Conservation (phyloP, 2,329 filamentous ascomycete genomes). For the Pseudohalonectria lignicola region DNA sequence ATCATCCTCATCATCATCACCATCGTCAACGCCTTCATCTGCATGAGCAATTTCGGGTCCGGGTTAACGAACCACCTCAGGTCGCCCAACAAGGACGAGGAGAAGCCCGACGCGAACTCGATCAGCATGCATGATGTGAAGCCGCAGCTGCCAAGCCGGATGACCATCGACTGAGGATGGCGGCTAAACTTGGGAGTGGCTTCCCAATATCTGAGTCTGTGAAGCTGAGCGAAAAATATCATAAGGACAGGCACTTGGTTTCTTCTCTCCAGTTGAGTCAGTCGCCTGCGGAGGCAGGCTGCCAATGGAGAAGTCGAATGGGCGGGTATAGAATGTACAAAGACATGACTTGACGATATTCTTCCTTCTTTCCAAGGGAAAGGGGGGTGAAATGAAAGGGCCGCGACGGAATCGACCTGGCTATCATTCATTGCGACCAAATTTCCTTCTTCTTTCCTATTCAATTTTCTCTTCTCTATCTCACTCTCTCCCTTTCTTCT, state of each 20-base stretch:
- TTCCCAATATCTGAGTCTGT: too few relatives aligned
- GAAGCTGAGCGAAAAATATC: too few relatives aligned
- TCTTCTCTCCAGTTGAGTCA: neutral
- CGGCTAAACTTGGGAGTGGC: neutral
- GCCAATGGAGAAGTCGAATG: neutral
- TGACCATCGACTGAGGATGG: constrained; percentile 46
- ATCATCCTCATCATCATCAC: constrained; percentile 81
- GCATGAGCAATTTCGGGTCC: constrained; percentile 81
- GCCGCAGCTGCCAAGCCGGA: constrained; percentile 39
- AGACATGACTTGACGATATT: constrained; percentile 8
- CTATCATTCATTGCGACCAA: neutral
- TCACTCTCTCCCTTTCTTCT: too few relatives aligned
- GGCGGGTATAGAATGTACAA: constrained; percentile 4
- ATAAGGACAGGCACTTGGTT: neutral
- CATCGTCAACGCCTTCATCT: constrained; percentile 76
- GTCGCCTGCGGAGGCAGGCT: too few relatives aligned
- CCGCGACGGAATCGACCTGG: too few relatives aligned
- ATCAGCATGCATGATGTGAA: constrained; percentile 48
- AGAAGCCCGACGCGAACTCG: constrained; percentile 43
- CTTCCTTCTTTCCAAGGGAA: neutral
- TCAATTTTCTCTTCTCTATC: constrained; percentile 6
- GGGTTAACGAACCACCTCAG: constrained; percentile 70
- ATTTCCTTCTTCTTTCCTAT: constrained; percentile 1
- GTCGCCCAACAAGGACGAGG: constrained; percentile 21
- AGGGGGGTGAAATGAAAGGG: too few relatives aligned